Base-by-base conservation (phyloP, 1,284 basidiomycete species). In the Xanthoconium separans region DNA sequence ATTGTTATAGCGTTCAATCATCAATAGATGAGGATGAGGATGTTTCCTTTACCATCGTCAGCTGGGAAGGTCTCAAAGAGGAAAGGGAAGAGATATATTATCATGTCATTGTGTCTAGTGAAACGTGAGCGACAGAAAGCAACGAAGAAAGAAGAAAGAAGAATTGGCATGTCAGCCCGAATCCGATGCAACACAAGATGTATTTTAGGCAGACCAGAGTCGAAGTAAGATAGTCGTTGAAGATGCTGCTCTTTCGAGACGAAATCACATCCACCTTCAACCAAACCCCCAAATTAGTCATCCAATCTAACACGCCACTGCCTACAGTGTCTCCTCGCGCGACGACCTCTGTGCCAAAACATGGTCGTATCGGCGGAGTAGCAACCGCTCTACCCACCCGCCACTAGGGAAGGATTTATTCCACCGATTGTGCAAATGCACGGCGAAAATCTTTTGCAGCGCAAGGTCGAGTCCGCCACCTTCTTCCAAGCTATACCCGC, bases 381-480 rank as follows among this genome's bases (percentile, higher is more conserved):
- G 64, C 51, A 92, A 61, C 62, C 90, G 74, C 41, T 91, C 84
- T 0, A 97, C 82, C 93, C 93, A 94, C 0, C 93, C 91, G 13
- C 73, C 78, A 44, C 70, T 70, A 0, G 93, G 91, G 62, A 90
- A 96, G 43, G 73, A 66, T 75, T 91, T 93, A 51, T 86, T 80
- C 94, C 94, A 97, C 68, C 93, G 92, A 72, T 96, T 96, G 70
- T 97, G 95, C 61, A 98, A 68, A 74, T 95, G 94, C 29, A 98
- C 83, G 0, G 85, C 82, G 73, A 94, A 97, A 9, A 96, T 80
- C 55, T 87, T 79, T 9, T 76, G 70, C n/a, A 95, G 73, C 55
- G 79, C 82, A 33, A 71, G 64, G 63, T 93, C 85, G 31, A 95
- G 73, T 18, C 81, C 82, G 0, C 87, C 88, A 0, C 80, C 82